Evolutionary conservation across 371 early-diverging fungal genomes (phyloP).

Genomic region (Rhizopus stolonifer): DNA sequence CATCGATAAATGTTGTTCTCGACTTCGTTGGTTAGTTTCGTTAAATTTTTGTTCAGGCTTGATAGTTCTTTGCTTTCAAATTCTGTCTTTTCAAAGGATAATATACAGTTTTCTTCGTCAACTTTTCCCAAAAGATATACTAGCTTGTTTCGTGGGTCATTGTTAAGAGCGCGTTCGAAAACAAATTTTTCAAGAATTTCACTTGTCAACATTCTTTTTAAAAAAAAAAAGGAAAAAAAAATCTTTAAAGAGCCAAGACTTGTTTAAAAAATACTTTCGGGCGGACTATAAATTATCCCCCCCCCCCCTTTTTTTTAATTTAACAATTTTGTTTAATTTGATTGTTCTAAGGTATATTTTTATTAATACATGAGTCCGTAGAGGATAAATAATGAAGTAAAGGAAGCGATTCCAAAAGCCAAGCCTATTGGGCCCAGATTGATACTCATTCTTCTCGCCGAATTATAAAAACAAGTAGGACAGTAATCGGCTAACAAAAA

Average conservation of each 20-base stretch:
- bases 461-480: constrained; percentile 46
- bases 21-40: constrained; percentile 16
- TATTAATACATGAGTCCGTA: constrained; percentile 27
- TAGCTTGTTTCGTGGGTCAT: constrained; percentile 42
- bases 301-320: no score
- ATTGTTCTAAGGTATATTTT: neutral
- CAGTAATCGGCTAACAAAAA: constrained; percentile 33
- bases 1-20: constrained; percentile 68
- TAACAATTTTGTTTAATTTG: no score
- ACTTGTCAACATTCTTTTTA: neutral
- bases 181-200: constrained; percentile 26
- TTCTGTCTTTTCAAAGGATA: constrained; percentile 55
- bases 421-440: constrained; percentile 29
- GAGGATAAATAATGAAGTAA: constrained; percentile 37
- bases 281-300: no score
- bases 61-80: constrained; percentile 39
- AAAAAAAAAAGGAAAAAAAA: constrained; percentile 3
- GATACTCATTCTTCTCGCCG: constrained; percentile 24
- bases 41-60: constrained; percentile 29
- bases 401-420: constrained; percentile 38
- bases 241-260: no score
- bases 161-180: constrained; percentile 36
- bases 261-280: no score
- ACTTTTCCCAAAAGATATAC: constrained; percentile 35
- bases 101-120: constrained; percentile 28